Conservation (phyloP, 2,329 filamentous ascomycete species). For the Botrytis elliptica region DNA sequence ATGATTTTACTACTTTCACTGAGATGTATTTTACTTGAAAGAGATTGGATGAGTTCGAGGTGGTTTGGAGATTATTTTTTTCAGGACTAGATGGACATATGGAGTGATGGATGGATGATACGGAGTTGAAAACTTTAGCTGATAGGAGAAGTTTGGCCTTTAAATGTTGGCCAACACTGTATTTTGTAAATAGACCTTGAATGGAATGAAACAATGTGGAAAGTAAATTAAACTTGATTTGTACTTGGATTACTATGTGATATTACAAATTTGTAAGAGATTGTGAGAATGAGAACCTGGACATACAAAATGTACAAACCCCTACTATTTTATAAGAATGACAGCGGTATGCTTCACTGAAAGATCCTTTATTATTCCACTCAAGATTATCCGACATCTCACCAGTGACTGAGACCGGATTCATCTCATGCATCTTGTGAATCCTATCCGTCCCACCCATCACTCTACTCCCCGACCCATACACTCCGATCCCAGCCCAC, state of each 20-base stretch:
- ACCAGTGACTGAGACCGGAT: neutral
- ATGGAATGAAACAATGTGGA: neutral
- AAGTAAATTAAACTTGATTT: neutral
- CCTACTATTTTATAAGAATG: neutral
- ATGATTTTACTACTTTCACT: neutral
- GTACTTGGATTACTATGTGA: neutral
- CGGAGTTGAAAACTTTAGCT: neutral
- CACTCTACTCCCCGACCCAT: neutral
- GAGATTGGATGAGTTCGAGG: neutral
- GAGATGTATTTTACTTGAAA: neutral
- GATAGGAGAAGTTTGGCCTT: neutral
- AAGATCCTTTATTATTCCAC: neutral
- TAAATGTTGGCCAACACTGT: neutral
- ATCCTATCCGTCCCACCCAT: neutral
- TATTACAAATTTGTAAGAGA: neutral
- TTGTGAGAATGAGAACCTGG: neutral
- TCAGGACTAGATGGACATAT: neutral
- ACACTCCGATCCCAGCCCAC: slow-evolving; percentile 9
- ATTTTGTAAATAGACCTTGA: neutral
- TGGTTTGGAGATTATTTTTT: slow-evolving; percentile 12
- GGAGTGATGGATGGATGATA: neutral
- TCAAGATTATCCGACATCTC: neutral
- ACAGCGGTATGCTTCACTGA: neutral
- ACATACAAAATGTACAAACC: neutral
- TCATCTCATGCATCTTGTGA: neutral